A percentile compares a stretch with the other conserved stretches of the same genome.
Evolutionary conservation across 2,329 filamentous ascomycete species (phyloP).

Genomic region (Colletotrichum gloeosporioides): DNA sequence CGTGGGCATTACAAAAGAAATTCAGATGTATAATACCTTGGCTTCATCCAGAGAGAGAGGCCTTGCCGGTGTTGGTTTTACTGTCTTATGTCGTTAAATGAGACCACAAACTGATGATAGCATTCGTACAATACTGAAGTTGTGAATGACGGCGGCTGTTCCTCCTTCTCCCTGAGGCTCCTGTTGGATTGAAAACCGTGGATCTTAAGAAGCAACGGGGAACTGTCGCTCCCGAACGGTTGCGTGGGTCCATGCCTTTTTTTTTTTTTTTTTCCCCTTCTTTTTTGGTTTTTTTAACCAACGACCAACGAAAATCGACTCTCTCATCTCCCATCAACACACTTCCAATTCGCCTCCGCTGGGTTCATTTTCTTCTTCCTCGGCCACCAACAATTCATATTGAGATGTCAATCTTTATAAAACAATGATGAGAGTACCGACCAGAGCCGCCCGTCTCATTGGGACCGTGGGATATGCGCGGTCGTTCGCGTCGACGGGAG

Average conservation of each 20-base stretch:
- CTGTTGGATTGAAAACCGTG: neutral
- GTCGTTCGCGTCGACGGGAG: neutral
- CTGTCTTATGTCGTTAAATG: neutral
- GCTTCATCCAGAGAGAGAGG: neutral
- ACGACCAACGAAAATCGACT: neutral
- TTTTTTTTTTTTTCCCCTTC: too few species aligned
- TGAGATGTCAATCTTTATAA: neutral
- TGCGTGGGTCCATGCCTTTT: neutral
- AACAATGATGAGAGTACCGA: neutral
- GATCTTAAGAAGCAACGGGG: neutral
- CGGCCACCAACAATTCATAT: neutral
- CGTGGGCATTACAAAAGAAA: conserved; percentile 2
- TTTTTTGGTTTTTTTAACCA: neutral
- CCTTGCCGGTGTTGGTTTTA: neutral
- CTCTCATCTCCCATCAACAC: neutral
- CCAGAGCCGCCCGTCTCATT: neutral
- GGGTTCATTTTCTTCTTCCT: neutral
- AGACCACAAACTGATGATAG: neutral
- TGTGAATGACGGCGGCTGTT: neutral
- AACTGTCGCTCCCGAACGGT: neutral
- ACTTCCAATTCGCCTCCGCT: neutral
- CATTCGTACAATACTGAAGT: neutral
- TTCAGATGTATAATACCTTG: conserved; percentile 9
- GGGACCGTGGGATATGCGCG: neutral
- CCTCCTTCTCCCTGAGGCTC: neutral